Evolutionary conservation across 2,329 filamentous ascomycete genomes (phyloP).

Genomic region (Colletotrichum phormii): DNA sequence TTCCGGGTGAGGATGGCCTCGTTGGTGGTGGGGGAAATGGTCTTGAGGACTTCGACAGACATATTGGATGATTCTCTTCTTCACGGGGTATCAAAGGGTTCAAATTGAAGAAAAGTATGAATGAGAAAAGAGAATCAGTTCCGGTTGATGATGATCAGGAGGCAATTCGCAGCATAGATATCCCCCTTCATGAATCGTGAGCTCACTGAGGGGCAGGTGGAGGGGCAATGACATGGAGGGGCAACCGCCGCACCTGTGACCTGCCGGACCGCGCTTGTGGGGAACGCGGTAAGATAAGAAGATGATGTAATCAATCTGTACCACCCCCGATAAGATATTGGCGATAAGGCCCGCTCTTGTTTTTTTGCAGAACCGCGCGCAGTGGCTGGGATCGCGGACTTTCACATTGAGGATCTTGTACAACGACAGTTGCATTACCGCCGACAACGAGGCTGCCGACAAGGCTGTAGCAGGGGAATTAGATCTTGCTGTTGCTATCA

Average conservation of each 20-base stretch:
- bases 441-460: not conserved
- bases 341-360: constrained; percentile 23
- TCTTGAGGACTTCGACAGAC: constrained; percentile 75
- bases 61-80: constrained; percentile 52
- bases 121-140: not conserved
- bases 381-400: constrained; percentile 6
- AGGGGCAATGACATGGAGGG: constrained; percentile 15
- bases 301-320: constrained; percentile 33
- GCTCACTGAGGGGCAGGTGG: constrained; percentile 35
- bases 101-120: not conserved
- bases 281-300: constrained; percentile 9
- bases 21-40: constrained; percentile 92
- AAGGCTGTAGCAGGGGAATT: not conserved
- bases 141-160: constrained; percentile 6
- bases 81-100: not conserved
- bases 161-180: constrained; percentile 29
- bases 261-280: constrained; percentile 23
- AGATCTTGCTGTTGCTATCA: not conserved
- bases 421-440: constrained; percentile 1
- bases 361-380: constrained; percentile 28
- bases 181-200: constrained; percentile 34
- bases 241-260: constrained; percentile 6
- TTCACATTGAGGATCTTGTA: not conserved
- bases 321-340: constrained; percentile 1
- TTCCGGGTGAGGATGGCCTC: constrained; percentile 83